Evolutionary conservation across 1,139 yeast species (phyloP).

Genomic region (Debaryomycetaceae sp.): DNA sequence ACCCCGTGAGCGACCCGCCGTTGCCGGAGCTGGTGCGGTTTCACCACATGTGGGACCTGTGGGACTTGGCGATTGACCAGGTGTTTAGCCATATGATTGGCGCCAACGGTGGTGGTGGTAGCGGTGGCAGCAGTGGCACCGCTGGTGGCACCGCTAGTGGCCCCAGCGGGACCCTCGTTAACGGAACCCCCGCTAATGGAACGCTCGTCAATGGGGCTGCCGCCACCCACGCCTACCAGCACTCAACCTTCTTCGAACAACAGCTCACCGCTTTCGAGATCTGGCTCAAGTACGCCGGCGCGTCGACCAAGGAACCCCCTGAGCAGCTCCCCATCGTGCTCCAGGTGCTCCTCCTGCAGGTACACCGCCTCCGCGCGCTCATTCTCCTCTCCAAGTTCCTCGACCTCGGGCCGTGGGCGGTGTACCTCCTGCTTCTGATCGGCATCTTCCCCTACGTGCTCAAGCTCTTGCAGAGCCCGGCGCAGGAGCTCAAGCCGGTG

Average conservation of each 20-base stretch:
- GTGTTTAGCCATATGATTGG: constrained; percentile 69
- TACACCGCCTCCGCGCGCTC: constrained; percentile 85
- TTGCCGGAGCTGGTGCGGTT: constrained; percentile 75
- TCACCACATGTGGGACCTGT: constrained; percentile 97
- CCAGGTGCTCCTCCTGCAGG: constrained; percentile 90
- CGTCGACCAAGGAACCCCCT: constrained; percentile 81
- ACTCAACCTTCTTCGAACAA: constrained; percentile 91
- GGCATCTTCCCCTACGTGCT: constrained; percentile 96
- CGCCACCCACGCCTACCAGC: constrained; percentile 50
- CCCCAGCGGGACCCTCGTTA: not conserved
- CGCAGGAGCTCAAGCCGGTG: constrained; percentile 92
- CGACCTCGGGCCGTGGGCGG: constrained; percentile 98
- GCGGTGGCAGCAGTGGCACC: too few relatives aligned
- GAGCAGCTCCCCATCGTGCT: constrained; percentile 92
- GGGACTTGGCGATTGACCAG: constrained; percentile 97
- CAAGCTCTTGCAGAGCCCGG: constrained; percentile 87
- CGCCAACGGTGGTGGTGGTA: too few relatives aligned
- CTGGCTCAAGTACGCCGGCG: constrained; percentile 86
- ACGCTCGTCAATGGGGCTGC: too few relatives aligned
- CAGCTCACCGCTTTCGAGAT: constrained; percentile 94
- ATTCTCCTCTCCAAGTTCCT: constrained; percentile 78
- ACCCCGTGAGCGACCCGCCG: constrained; percentile 92
- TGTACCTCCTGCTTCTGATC: constrained; percentile 82
- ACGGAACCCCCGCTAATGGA: too few relatives aligned
- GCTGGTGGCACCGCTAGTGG: too few relatives aligned